Percentiles rank a stretch among this genome's conserved stretches.
phyloP scores from a whole-genome alignment of 225 moss, liverwort and hornwort species.

The Sphagnum tenellum region DNA sequence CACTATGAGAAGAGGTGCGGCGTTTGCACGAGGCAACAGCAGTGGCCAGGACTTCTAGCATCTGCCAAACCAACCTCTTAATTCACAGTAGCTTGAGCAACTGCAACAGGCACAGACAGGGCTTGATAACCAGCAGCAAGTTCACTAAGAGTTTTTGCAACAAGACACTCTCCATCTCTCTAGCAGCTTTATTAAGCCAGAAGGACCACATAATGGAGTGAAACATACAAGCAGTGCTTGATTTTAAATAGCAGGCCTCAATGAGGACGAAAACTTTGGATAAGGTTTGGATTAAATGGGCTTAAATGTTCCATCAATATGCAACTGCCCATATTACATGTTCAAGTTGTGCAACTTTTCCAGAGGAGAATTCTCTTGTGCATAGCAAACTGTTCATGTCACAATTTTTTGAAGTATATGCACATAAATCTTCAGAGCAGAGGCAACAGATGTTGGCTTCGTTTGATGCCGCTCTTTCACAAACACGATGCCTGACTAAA shows the following conservation, averaged over 20 bases:
- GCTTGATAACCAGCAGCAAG: conserved; percentile 35
- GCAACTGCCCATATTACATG: too few species aligned
- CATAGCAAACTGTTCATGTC: too few species aligned
- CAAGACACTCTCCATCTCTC: conserved; percentile 51
- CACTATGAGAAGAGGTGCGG: conserved; percentile 74
- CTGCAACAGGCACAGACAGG: conserved; percentile 58
- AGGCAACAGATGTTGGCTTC: too few species aligned
- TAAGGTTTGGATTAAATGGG: too few species aligned
- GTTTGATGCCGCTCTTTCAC: too few species aligned
- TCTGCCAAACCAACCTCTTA: conserved; percentile 52
- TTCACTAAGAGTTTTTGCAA: conserved; percentile 60
- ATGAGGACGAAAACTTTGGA: too few species aligned
- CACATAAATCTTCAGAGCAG: too few species aligned
- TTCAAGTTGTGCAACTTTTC: too few species aligned
- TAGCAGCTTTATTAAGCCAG: conserved; percentile 47
- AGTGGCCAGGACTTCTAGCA: conserved; percentile 52
- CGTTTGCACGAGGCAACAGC: conserved; percentile 64
- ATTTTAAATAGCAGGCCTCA: conserved; percentile 8
- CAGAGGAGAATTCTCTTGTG: not conserved
- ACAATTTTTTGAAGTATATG: too few species aligned
- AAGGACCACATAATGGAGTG: conserved; percentile 31
- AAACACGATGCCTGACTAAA: too few species aligned
- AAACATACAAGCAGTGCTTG: conserved; percentile 39
- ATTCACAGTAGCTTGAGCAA: conserved; percentile 50
- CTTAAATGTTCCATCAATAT: too few species aligned